These are phyloP conservation scores for Pachyrhizus erosus DNA, from an alignment of 306 rosid genomes.

Conservation along the genomic window DNA sequence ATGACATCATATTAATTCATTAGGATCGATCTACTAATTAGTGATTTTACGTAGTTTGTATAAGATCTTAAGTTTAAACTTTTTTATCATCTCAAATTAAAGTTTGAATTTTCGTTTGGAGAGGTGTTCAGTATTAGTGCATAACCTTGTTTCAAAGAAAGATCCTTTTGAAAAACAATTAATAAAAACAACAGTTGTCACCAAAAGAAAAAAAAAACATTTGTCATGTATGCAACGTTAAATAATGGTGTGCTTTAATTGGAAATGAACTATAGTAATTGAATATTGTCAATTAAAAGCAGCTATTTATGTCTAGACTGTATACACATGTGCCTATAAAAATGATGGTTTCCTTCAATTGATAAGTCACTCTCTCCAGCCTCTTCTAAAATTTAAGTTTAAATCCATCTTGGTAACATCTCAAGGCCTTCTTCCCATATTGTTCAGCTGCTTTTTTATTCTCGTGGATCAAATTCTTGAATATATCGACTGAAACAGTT, in stretches of 20 bases:
- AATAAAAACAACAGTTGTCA: too few relatives aligned
- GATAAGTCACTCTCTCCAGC: neutral
- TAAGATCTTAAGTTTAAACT: too few relatives aligned
- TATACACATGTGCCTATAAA: constrained; percentile 5
- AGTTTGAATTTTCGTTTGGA: too few relatives aligned
- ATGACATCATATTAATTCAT: too few relatives aligned
- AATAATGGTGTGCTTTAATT: too few relatives aligned
- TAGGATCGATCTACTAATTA: too few relatives aligned
- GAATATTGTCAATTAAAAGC: neutral
- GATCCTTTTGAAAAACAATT: too few relatives aligned
- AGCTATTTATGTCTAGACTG: neutral
- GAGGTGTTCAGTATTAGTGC: too few relatives aligned
- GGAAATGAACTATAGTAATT: neutral
- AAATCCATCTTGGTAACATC: neutral
- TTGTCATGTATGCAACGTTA: too few relatives aligned
- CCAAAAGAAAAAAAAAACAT: neutral
- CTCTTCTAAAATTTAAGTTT: neutral
- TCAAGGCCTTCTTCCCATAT: neutral
- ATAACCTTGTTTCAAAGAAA: too few relatives aligned
- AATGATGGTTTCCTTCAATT: neutral
- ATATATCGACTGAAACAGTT: neutral
- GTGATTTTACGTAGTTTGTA: too few relatives aligned
- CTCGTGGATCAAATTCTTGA: neutral
- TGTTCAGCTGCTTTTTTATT: neutral
- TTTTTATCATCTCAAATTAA: too few relatives aligned